Base-by-base conservation (phyloP, 140 eudicot genomes). In the Bidens hawaiensis region DNA sequence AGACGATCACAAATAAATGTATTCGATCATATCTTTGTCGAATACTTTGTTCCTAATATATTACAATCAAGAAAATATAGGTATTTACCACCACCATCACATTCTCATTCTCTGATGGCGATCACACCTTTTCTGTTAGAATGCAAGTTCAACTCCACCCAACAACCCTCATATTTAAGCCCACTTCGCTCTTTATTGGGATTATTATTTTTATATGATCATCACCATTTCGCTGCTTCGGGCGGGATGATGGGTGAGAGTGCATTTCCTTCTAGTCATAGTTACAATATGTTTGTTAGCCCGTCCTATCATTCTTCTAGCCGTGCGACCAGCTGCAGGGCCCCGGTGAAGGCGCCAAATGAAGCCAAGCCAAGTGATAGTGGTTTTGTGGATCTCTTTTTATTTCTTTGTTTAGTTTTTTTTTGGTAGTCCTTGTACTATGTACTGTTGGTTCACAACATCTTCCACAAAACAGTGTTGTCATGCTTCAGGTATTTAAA, bases 401-500 rank as follows among this genome's bases (percentile, higher is more conserved):
- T 23, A 0, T 49, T 3, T 49, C 4, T 3, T 8, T 8, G 13
- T 21, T 21, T 18, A 18, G 3, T 0, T 21, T n/a, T n/a, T n/a
- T n/a, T n/a, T n/a, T n/a, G n/a, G n/a, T n/a, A n/a, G n/a, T n/a
- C n/a, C n/a, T n/a, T n/a, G n/a, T n/a, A n/a, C n/a, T n/a, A n/a
- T n/a, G n/a, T n/a, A n/a, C n/a, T n/a, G n/a, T n/a, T n/a, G n/a
- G n/a, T n/a, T n/a, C n/a, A n/a, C n/a, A n/a, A n/a, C n/a, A n/a
- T n/a, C n/a, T n/a, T n/a, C n/a, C n/a, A n/a, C n/a, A 12, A 11
- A 24, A 4, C 60, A 53, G 40, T 53, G 60, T 53, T 26, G 6
- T 53, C 60, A 53, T 4, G 60, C 38, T 53, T 26, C 60, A 53
- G 60, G 60, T 53, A 47, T 36, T 36, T 36, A 8, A 36, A 13